A percentile compares a stretch with the other conserved stretches of the same genome.
Evolutionary conservation across 1,139 yeast species (phyloP).

Genomic region (Pneumocystis carinii): DNA sequence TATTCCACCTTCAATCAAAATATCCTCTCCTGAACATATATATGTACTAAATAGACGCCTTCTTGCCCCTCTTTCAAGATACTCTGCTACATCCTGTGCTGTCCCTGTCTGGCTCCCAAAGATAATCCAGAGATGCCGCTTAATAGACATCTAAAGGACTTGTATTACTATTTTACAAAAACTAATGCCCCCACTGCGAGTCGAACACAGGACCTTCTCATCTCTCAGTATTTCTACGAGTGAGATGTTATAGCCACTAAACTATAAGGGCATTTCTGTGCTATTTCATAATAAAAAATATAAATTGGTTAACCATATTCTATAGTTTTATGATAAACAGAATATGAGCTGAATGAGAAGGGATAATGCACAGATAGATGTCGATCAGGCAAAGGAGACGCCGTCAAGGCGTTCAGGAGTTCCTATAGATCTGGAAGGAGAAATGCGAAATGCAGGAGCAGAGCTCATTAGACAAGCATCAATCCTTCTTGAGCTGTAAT

Average conservation of each 20-base stretch:
- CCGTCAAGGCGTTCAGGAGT: neutral
- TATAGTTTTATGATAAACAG: too few relatives aligned
- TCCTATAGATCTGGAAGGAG: neutral
- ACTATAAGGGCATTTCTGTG: neutral
- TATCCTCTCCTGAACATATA: conserved; percentile 47
- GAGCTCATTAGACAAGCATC: neutral
- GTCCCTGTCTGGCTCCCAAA: conserved; percentile 94
- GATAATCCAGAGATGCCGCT: conserved; percentile 36
- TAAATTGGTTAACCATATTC: too few relatives aligned
- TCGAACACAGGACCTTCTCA: conserved; percentile 1
- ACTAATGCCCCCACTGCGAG: neutral
- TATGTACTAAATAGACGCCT: conserved; percentile 41
- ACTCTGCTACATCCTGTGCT: conserved; percentile 69
- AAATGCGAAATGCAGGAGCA: neutral
- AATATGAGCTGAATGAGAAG: neutral
- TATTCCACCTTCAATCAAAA: conserved; percentile 27
- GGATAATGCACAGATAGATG: neutral
- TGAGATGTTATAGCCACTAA: conserved; percentile 1
- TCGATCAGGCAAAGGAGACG: neutral
- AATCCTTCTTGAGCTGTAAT: neutral
- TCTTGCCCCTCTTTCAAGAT: conserved; percentile 42
- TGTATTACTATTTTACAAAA: neutral
- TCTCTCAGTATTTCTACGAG: neutral
- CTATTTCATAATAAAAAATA: too few relatives aligned
- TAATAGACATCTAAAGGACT: neutral